A percentile compares a stretch with the other conserved stretches of the same genome.
Conservation (phyloP, 2,329 filamentous ascomycete species). For the Dothistroma pini region DNA sequence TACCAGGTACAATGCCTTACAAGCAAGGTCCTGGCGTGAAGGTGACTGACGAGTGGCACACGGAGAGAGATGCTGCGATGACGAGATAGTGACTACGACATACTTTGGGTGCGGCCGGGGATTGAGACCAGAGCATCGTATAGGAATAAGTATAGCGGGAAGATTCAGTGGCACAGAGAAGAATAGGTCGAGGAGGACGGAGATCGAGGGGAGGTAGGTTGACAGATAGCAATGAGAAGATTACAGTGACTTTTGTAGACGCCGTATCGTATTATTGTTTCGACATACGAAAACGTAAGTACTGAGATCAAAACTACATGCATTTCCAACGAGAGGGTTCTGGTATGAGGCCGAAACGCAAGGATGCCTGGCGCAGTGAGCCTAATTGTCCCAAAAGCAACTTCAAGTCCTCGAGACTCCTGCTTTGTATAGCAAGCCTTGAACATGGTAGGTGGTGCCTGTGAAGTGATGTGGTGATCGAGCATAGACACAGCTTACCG, state of each 20-base stretch:
- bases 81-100: conserved; percentile 14
- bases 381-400: neutral
- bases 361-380: neutral
- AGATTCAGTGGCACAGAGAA: conserved; percentile 14
- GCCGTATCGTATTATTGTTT: too few species aligned
- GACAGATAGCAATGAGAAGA: neutral
- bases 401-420: neutral
- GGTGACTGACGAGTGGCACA: neutral
- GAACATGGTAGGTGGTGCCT: too few species aligned
- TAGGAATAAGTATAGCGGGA: conserved; percentile 7
- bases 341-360: neutral
- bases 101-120: conserved; percentile 13
- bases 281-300: too few species aligned
- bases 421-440: too few species aligned
- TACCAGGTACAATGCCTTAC: neutral
- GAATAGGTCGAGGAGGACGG: conserved; percentile 11
- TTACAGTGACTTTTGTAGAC: too few species aligned
- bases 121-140: conserved; percentile 10
- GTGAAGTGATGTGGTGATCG: too few species aligned
- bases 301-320: too few species aligned
- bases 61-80: conserved; percentile 14
- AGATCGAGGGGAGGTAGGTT: neutral
- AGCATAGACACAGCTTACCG: too few species aligned
- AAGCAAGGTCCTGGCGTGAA: neutral
- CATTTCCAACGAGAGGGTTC: too few species aligned